A percentile compares a stretch with the other conserved stretches of the same genome.
Evolutionary conservation across 192 early-diverging fungal genomes (phyloP).

Genomic region (Umbelopsis sp.): DNA sequence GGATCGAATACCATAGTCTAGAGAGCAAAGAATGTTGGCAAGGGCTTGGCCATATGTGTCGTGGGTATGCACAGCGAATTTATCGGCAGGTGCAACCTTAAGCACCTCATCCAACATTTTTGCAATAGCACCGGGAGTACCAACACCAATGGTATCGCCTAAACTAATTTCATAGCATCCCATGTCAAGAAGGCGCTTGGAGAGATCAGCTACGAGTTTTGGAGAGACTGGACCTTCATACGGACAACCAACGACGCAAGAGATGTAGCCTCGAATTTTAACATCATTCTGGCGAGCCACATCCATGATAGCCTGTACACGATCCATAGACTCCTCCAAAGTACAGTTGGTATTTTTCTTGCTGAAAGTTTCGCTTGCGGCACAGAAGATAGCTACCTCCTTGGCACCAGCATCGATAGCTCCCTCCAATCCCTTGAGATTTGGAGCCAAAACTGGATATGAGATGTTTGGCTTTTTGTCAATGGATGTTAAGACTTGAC

Average conservation of each 20-base stretch:
- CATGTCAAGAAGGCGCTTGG: slow-evolving; percentile 76
- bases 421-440: slow-evolving; percentile 78
- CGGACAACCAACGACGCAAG: slow-evolving; percentile 91
- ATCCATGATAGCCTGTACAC: slow-evolving; percentile 69
- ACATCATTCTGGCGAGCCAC: slow-evolving; percentile 64
- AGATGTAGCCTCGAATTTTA: slow-evolving; percentile 84
- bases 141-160: slow-evolving; percentile 96
- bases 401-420: slow-evolving; percentile 79
- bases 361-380: slow-evolving; percentile 87
- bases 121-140: slow-evolving; percentile 67
- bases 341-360: slow-evolving; percentile 92
- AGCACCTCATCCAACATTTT: slow-evolving; percentile 72
- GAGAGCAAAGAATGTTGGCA: slow-evolving; percentile 84
- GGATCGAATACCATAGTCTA: slow-evolving; percentile 85
- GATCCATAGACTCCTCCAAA: slow-evolving; percentile 77
- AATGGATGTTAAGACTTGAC: slow-evolving; percentile 74
- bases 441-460: slow-evolving; percentile 92
- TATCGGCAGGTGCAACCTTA: slow-evolving; percentile 69
- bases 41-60: slow-evolving; percentile 98
- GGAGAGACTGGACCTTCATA: slow-evolving; percentile 85
- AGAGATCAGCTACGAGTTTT: slow-evolving; percentile 66
- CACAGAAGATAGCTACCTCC: slow-evolving; percentile 92
- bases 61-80: slow-evolving; percentile 91
- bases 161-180: slow-evolving; percentile 98
- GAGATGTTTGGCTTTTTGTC: slow-evolving; percentile 58